phyloP scores from a whole-genome alignment of 2,329 filamentous ascomycete species.

The Colletotrichum zoysiae region DNA sequence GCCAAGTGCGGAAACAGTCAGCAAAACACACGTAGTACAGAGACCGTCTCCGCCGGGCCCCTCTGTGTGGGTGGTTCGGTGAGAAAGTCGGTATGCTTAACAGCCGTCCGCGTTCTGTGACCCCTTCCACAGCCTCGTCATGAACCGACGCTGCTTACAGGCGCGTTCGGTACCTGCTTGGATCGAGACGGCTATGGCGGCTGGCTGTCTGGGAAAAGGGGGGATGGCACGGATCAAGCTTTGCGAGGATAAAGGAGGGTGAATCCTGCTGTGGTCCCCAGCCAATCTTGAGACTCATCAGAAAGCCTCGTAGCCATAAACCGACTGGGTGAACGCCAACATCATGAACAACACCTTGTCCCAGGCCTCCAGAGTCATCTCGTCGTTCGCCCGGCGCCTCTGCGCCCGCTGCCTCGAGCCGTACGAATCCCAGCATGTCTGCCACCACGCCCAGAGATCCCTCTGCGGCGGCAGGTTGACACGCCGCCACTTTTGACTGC shows the following conservation, averaged over 20 bases:
- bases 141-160: neutral
- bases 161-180: neutral
- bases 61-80: neutral
- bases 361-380: neutral
- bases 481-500: neutral
- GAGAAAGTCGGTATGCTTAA: conserved; percentile 40
- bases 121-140: neutral
- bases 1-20: neutral
- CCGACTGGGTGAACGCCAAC: too few species aligned
- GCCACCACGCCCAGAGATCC: conserved; percentile 26
- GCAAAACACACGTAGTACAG: neutral
- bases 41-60: neutral
- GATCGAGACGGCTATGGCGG: neutral
- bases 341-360: conserved; percentile 4
- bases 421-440: conserved; percentile 41
- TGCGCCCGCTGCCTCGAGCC: conserved; percentile 42
- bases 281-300: neutral
- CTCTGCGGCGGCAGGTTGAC: neutral
- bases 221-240: neutral
- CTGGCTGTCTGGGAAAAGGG: neutral
- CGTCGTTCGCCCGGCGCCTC: conserved; percentile 33
- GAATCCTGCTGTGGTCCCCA: neutral
- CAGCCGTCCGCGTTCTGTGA: conserved; percentile 2
- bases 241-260: neutral
- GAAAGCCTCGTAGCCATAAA: neutral